These are phyloP conservation scores for Sabuloglossum arenarium DNA, from an alignment of 495 filamentous ascomycete genomes.

Conservation along the genomic window DNA sequence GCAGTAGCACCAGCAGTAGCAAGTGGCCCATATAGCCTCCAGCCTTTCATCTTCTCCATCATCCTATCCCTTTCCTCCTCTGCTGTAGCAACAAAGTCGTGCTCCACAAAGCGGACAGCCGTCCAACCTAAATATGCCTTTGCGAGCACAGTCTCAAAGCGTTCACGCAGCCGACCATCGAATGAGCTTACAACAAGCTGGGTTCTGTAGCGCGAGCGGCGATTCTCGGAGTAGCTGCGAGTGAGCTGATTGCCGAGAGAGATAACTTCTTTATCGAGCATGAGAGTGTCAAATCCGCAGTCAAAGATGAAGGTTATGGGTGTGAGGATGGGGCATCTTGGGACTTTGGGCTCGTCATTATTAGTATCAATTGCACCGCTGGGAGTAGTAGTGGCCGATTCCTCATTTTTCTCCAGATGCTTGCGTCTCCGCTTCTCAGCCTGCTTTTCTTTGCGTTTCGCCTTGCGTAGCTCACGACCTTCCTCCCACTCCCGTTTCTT, in stretches of 20 bases:
- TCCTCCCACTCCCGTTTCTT: slow-evolving; percentile 46
- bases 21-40: slow-evolving; percentile 27
- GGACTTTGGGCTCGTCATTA: not conserved
- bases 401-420: slow-evolving; percentile 13
- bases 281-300: slow-evolving; percentile 78
- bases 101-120: slow-evolving; percentile 42
- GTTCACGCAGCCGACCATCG: slow-evolving; percentile 47
- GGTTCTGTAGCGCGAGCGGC: slow-evolving; percentile 35
- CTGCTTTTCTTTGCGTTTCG: slow-evolving; percentile 48
- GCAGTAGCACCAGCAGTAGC: not conserved
- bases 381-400: not conserved
- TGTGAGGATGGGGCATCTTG: slow-evolving; percentile 24
- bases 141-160: slow-evolving; percentile 53
- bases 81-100: slow-evolving; percentile 46
- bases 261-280: slow-evolving; percentile 62
- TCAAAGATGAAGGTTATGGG: slow-evolving; percentile 72
- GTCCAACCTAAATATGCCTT: slow-evolving; percentile 61
- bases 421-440: slow-evolving; percentile 27
- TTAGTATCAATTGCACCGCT: not conserved
- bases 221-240: slow-evolving; percentile 74
- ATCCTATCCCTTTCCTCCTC: slow-evolving; percentile 37
- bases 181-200: slow-evolving; percentile 61
- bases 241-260: slow-evolving; percentile 70
- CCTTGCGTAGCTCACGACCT: slow-evolving; percentile 44
- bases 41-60: slow-evolving; percentile 30